phyloP scores from a whole-genome alignment of 192 early-diverging fungal species.

The Coemansia sp. region DNA sequence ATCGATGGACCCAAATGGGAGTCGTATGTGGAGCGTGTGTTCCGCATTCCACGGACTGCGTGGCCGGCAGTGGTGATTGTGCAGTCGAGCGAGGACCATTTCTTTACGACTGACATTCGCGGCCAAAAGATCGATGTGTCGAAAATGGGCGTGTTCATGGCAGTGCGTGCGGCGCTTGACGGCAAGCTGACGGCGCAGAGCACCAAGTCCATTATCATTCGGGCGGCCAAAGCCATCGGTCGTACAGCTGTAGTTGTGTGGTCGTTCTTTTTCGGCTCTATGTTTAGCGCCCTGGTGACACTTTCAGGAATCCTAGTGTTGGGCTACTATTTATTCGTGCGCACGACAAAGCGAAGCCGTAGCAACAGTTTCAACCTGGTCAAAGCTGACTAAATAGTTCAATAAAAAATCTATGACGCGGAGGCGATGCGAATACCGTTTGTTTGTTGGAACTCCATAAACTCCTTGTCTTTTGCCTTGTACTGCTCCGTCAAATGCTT shows the following conservation, averaged over 20 bases:
- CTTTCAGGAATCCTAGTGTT: constrained; percentile 14
- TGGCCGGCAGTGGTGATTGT: constrained; percentile 57
- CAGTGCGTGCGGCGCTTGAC: constrained; percentile 42
- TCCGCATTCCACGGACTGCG: constrained; percentile 31
- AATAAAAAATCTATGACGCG: constrained; percentile 5
- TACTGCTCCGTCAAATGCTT: constrained; percentile 73
- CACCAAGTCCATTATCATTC: constrained; percentile 43
- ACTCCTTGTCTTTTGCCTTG: constrained; percentile 87
- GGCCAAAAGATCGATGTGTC: constrained; percentile 34
- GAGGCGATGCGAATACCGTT: constrained; percentile 75
- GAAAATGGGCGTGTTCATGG: constrained; percentile 42
- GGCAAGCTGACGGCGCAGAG: constrained; percentile 35
- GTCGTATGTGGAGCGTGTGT: constrained; percentile 60
- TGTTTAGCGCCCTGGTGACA: constrained; percentile 23
- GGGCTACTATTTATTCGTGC: constrained; percentile 20
- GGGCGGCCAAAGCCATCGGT: constrained; percentile 8
- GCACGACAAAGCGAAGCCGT: constrained; percentile 4
- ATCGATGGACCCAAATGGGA: constrained; percentile 63
- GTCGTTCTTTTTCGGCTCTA: constrained; percentile 30
- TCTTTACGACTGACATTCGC: constrained; percentile 27
- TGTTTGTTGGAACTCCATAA: constrained; percentile 85
- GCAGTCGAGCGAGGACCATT: constrained; percentile 51
- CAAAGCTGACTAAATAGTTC: constrained; percentile 33
- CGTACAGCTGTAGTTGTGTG: constrained; percentile 13
- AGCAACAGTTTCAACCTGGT: constrained; percentile 22